phyloP scores from a whole-genome alignment of 345 rosid species.

The Erucastrum elatum region DNA sequence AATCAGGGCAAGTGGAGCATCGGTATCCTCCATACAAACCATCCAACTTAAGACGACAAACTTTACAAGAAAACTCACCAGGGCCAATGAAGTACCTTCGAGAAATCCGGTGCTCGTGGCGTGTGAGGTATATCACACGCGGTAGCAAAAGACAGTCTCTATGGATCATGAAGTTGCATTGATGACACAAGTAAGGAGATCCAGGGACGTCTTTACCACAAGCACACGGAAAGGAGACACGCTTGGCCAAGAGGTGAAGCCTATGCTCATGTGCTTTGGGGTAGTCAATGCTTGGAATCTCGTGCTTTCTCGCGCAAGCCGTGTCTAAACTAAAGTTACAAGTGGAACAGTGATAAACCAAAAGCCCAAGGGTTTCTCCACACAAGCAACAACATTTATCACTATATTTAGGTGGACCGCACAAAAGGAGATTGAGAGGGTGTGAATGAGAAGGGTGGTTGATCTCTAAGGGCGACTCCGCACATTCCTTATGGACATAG shows the following conservation, averaged over 20 bases:
- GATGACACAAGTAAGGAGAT: slow-evolving; percentile 10
- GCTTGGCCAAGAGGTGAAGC: slow-evolving; percentile 22
- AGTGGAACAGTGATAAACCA: slow-evolving; percentile 12
- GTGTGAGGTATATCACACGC: slow-evolving; percentile 3
- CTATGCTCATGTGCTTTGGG: slow-evolving; percentile 9
- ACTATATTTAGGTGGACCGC: slow-evolving; percentile 14
- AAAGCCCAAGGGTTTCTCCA: slow-evolving; percentile 6
- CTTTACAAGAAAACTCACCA: neutral
- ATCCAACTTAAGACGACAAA: neutral
- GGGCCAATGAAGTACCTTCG: slow-evolving; percentile 3
- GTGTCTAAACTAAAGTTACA: slow-evolving; percentile 18
- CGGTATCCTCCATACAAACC: slow-evolving; percentile 1
- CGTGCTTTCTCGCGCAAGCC: slow-evolving; percentile 7
- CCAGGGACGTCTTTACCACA: neutral
- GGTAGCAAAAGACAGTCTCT: neutral
- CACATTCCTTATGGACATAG: slow-evolving; percentile 8
- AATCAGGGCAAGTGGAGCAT: neutral
- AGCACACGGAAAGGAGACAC: slow-evolving; percentile 10
- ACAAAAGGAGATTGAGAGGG: neutral
- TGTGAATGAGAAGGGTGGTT: slow-evolving; percentile 19
- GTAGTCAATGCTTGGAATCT: slow-evolving; percentile 17
- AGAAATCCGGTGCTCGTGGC: slow-evolving; percentile 4
- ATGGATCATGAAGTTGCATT: slow-evolving; percentile 21
- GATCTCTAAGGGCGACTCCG: slow-evolving; percentile 17
- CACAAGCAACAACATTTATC: slow-evolving; percentile 1